Conservation (phyloP, 129 eudicot species). For the Helianthus tuberosus region DNA sequence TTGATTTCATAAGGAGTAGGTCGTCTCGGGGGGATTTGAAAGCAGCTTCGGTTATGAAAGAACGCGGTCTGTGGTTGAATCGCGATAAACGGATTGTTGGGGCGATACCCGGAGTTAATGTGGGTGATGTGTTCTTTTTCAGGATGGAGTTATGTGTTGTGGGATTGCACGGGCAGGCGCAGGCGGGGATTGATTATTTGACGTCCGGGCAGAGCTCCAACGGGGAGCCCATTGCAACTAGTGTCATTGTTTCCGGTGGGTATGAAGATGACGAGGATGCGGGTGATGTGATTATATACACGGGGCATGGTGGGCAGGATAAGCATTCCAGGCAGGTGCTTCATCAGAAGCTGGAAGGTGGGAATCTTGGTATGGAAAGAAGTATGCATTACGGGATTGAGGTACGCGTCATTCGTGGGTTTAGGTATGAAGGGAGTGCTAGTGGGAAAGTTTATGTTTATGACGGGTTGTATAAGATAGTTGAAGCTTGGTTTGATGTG, state of each 20-base stretch:
- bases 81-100: constrained; percentile 78
- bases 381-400: constrained; percentile 82
- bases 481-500: constrained; percentile 64
- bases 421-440: constrained; percentile 60
- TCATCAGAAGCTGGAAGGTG: constrained; percentile 76
- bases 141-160: constrained; percentile 78
- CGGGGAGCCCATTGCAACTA: constrained; percentile 78
- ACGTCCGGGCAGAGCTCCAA: constrained; percentile 62
- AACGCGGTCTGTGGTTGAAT: constrained; percentile 65
- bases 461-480: constrained; percentile 70
- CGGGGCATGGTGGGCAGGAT: constrained; percentile 92
- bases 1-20: constrained; percentile 7
- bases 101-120: constrained; percentile 58
- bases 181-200: constrained; percentile 80
- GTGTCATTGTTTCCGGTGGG: constrained; percentile 81
- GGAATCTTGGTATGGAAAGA: constrained; percentile 75
- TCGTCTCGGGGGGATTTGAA: constrained; percentile 58
- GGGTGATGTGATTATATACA: constrained; percentile 63
- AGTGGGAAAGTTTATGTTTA: constrained; percentile 85
- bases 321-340: constrained; percentile 51
- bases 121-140: constrained; percentile 71
- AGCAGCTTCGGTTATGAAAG: constrained; percentile 58
- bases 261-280: constrained; percentile 84
- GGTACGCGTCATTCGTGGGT: constrained; percentile 81
- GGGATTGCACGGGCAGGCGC: constrained; percentile 77